Base-by-base conservation (phyloP, 371 early-diverging fungal species). In the Mortierella sp. region DNA sequence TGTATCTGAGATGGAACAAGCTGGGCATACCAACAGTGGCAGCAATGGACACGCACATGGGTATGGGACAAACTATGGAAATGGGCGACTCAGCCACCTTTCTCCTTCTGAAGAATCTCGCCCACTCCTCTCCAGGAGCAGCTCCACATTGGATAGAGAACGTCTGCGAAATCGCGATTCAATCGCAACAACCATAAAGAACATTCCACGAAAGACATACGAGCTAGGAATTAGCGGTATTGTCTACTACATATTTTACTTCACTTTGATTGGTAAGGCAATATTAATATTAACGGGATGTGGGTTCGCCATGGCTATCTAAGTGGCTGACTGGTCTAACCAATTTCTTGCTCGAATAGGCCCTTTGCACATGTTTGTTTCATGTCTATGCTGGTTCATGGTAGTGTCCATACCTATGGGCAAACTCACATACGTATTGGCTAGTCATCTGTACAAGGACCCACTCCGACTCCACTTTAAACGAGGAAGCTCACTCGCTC, bases 391-490 rank as follows among this genome's bases (percentile, higher is more conserved):
- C 80, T 96, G 96, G 93, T 91, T 97, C 72, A 87, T 91, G 53
- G 95, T 97, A 41, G 83, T 96, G 33, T 90, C 95, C 0, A 91
- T 98, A 47, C 98, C 98, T 6, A 97, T 98, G 97, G 95, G 95
- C 33, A 96, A 96, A 83, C 87, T 97, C 24, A 94, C 89, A 38
- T 94, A 89, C 68, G 93, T 92, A 13, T 85, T 97, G 21, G 83
- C 88, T 15, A 87, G 88, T 48, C 94, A 95, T 73, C 83, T 96
- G 32, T 86, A 91, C 67, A 88, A 89, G 24, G 91, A 94, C 77
- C 97, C 96, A 19, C 86, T 97, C 50, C 86, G 88, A 28, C 87
- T 96, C 43, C 89, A 91, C 61, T 94, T 95, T 76, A 89, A 88
- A 41, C 87, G 89, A 11, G 91, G 90, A 16, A 85, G 84, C 24